Evolutionary conservation across 345 rosid species (phyloP).

Genomic region (Syzygium grande): DNA sequence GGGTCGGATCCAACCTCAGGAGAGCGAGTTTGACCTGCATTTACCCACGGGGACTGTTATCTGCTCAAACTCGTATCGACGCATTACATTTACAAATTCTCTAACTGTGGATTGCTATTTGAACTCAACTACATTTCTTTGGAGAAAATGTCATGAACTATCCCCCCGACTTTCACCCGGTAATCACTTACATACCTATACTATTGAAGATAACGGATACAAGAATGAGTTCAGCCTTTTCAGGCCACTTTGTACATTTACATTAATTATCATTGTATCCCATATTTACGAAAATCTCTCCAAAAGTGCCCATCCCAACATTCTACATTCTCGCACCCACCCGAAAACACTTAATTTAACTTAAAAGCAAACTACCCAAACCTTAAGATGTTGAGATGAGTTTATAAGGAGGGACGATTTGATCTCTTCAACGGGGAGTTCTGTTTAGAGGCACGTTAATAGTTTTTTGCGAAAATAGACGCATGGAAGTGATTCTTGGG

Average conservation of each 20-base stretch:
- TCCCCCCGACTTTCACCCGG: background rate
- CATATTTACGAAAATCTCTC: background rate
- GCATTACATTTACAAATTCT: background rate
- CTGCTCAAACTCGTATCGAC: background rate
- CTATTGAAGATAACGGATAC: too few relatives aligned
- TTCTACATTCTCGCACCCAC: background rate
- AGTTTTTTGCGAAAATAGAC: too few relatives aligned
- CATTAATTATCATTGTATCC: background rate
- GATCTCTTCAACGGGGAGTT: too few relatives aligned
- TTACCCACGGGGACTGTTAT: background rate
- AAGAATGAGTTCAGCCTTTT: background rate
- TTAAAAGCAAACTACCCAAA: background rate
- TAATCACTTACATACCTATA: too few relatives aligned
- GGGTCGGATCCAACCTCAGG: background rate
- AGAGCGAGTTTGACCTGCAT: background rate
- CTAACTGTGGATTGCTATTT: background rate
- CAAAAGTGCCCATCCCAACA: background rate
- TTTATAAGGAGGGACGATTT: too few relatives aligned
- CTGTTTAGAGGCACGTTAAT: too few relatives aligned
- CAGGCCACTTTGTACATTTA: background rate
- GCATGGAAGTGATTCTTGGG: background rate
- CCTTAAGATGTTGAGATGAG: background rate
- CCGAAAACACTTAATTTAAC: background rate
- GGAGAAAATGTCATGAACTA: background rate
- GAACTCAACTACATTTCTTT: background rate